phyloP scores from a whole-genome alignment of 2,329 filamentous ascomycete genomes.

The Orbilia oligospora region DNA sequence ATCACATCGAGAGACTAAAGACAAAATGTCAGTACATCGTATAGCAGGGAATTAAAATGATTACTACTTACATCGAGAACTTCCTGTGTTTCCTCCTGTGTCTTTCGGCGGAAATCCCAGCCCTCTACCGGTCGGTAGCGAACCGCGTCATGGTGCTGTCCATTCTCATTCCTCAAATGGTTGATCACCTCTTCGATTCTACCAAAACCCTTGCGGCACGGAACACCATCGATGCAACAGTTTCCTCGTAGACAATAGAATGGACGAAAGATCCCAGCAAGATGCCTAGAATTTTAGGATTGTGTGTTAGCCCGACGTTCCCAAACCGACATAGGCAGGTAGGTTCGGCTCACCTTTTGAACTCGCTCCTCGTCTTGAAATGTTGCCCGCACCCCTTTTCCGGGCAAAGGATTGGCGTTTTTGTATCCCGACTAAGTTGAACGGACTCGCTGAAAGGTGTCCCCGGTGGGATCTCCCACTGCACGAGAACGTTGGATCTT shows the following conservation, averaged over 20 bases:
- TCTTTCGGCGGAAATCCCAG: constrained; percentile 56
- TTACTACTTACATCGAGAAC: constrained; percentile 47
- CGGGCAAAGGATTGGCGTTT: constrained; percentile 43
- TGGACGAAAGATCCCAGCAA: constrained; percentile 52
- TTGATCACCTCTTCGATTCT: constrained; percentile 59
- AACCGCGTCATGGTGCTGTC: constrained; percentile 54
- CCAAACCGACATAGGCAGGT: constrained; percentile 5
- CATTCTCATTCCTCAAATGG: constrained; percentile 56
- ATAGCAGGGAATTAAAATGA: too few relatives aligned
- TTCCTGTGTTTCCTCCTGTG: constrained; percentile 16
- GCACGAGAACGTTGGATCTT: constrained; percentile 45
- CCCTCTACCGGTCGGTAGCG: constrained; percentile 59
- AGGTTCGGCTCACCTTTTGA: constrained; percentile 42
- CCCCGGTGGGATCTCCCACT: constrained; percentile 45
- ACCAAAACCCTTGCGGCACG: constrained; percentile 54
- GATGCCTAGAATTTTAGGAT: constrained; percentile 33
- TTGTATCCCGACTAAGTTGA: constrained; percentile 36
- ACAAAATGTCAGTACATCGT: background rate
- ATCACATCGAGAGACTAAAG: constrained; percentile 39
- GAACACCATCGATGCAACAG: constrained; percentile 54
- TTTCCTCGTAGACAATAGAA: constrained; percentile 58
- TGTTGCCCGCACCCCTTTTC: constrained; percentile 43
- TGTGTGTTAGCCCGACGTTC: background rate
- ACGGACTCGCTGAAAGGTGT: constrained; percentile 46
- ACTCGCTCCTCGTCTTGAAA: constrained; percentile 45